phyloP scores from a whole-genome alignment of 345 rosid species.

The Acer campestre region DNA sequence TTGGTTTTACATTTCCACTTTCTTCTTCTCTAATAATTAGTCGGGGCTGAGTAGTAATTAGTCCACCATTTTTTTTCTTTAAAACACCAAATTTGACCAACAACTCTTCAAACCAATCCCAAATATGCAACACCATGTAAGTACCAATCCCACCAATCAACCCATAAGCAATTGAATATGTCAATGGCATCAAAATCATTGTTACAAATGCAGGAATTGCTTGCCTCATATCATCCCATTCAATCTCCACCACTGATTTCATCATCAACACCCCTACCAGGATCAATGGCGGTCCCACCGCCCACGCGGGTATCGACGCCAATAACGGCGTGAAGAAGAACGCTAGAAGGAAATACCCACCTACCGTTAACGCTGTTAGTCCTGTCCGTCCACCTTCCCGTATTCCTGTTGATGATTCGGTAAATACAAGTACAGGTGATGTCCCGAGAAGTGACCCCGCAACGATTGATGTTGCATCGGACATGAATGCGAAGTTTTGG shows the following conservation, averaged over 20 bases:
- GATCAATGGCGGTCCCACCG: conserved; percentile 92
- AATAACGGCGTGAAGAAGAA: conserved; percentile 82
- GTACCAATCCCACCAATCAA: conserved; percentile 87
- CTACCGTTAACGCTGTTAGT: conserved; percentile 79
- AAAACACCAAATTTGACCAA: conserved; percentile 48
- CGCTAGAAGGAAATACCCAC: conserved; percentile 75
- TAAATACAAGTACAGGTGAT: conserved; percentile 78
- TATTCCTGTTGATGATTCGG: conserved; percentile 92
- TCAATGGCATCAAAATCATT: conserved; percentile 78
- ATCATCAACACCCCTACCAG: conserved; percentile 96
- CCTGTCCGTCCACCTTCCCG: conserved; percentile 92
- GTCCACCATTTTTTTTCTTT: conserved; percentile 28
- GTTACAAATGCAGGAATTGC: conserved; percentile 93
- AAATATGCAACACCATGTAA: conserved; percentile 59
- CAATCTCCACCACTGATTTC: conserved; percentile 82
- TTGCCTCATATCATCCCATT: conserved; percentile 88
- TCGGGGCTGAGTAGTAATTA: no score
- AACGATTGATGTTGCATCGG: conserved; percentile 81
- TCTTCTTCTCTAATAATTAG: neutral
- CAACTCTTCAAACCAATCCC: conserved; percentile 67
- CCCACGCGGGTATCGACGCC: conserved; percentile 94
- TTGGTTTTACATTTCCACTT: conserved; percentile 30
- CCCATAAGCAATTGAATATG: conserved; percentile 92
- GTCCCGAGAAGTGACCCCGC: conserved; percentile 90
- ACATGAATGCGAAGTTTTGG: conserved; percentile 93